Evolutionary conservation across 2,329 filamentous ascomycete genomes (phyloP).

Genomic region (Graphilbum ipis-grandicollis): DNA sequence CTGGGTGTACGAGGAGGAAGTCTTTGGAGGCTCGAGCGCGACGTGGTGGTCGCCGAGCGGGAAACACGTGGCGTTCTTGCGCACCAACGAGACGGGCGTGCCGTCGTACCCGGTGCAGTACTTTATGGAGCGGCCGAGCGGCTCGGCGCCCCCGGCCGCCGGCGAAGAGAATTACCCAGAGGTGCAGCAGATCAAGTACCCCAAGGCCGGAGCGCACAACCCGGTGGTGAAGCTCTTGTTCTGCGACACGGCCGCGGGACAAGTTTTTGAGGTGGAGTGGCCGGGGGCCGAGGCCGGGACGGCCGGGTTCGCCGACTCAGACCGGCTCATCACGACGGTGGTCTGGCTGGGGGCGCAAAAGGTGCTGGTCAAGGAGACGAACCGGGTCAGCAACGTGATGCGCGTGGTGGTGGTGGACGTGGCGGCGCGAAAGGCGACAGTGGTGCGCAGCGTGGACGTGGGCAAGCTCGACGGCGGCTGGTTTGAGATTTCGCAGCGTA

Average conservation of each 20-base stretch:
- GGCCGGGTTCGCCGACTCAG: constrained; percentile 54
- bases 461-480: constrained; percentile 82
- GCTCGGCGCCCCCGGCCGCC: constrained; percentile 40
- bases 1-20: constrained; percentile 87
- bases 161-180: constrained; percentile 86
- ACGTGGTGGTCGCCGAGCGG: constrained; percentile 95
- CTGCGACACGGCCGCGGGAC: constrained; percentile 62
- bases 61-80: constrained; percentile 75
- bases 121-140: constrained; percentile 75
- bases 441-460: constrained; percentile 65
- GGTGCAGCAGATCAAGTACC: constrained; percentile 85
- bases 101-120: constrained; percentile 89
- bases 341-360: constrained; percentile 68
- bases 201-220: constrained; percentile 87
- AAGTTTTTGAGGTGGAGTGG: constrained; percentile 67
- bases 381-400: constrained; percentile 82
- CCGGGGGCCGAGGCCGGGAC: constrained; percentile 30
- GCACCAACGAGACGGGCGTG: constrained; percentile 84
- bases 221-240: constrained; percentile 77
- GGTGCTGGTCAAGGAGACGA: constrained; percentile 79
- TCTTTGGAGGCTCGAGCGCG: constrained; percentile 61
- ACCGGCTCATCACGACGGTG: constrained; percentile 84
- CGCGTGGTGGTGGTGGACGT: constrained; percentile 79
- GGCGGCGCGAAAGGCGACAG: constrained; percentile 51
- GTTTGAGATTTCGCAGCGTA: constrained; percentile 86